Evolutionary conservation across 78 protist genomes (phyloP), one percentile per base, ranked within the genome.

Genomic region (Bodo saltans): DNA sequence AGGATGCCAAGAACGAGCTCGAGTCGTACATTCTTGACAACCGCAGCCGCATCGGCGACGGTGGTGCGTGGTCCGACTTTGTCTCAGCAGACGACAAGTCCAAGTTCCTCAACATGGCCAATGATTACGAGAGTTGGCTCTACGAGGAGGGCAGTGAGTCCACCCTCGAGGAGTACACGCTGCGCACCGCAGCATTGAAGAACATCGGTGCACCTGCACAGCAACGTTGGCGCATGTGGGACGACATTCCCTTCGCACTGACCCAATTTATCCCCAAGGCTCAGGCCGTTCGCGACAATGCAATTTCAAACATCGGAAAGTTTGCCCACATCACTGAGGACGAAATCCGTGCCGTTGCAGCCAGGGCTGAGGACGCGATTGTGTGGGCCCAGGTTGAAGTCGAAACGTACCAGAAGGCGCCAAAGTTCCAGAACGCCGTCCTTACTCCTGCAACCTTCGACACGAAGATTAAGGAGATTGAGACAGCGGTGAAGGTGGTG

Each of bases 131-230:
- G 86, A 89, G 86, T 39, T 95, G 98, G 98, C 89, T 93, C 82
- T 91, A 92, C 85, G 94, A 83, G n/a, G 98, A 95, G 35, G 98
- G 98, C 70, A 95, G 92, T 72, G 93, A 91, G 86, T 87, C 86
- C 68, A 38, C 91, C 78, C 92, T 90, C 91, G 79, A 79, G 29
- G 90, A 60, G 38, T 94, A 88, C 81, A 87, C 39, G 42, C 79
- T 32, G 70, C 78, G 85, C 86, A 83, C 93, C 38, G 80, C 0
- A 3, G 35, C 0, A 21, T 76, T 87, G 35, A 4, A 70, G 78
- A 42, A 73, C 70, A 60, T 40, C 23, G 83, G 90, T 28, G 88
- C 82, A 12, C 83, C 85, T 17, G 75, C 79, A 1, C 1, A 68
- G 71, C 71, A n/a, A 12, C 17, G n/a, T 68, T 30, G 29, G n/a